Base-by-base conservation (phyloP, 2,329 filamentous ascomycete genomes). In the Colletotrichum liriopes region DNA sequence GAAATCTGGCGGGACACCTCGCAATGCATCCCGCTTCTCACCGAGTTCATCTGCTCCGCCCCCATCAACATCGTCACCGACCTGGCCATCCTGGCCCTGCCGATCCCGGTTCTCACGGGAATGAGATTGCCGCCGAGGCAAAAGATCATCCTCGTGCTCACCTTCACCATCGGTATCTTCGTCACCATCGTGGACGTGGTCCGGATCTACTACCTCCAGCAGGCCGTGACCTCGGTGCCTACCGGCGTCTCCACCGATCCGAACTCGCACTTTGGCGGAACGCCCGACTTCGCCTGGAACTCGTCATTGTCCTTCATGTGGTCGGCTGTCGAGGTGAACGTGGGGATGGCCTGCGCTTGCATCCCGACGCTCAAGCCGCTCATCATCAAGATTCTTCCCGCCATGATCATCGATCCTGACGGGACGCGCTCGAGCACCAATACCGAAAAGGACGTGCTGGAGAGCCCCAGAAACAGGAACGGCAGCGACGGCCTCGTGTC, bases 51-150 rank as follows among this genome's bases (percentile, higher is more conserved):
- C 63, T 91, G 90, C 79, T 96, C 95, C 6, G 93, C 95, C 0
- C 95, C 96, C 0, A 90, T 98, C 79, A 98, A 98, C 82, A 94
- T 98, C 76, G 92, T 97, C 73, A 97, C 95, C 26, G 95, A 98
- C 78, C 86, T 98, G 67, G 93, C 94, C 54, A 94, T 98, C 62
- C 86, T 98, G 39, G 92, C 96, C 54, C 85, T 98, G 14, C 95
- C 96, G 0, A 94, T 98, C 77, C 95, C 95, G 1, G 93, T 98
- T 12, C 85, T 98, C 26, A 97, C 95, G 0, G 88, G 92, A 65
- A 96, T 98, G 93, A 91, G 92, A 59, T 83, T 98, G 12, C 96
- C 95, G 0, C 89, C 86, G 71, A 93, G 94, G 72, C 95, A 98
- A 79, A 98, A 98, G 83, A 91, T 92, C 2, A 96, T 98, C 56